Base-by-base conservation (phyloP, 2,329 filamentous ascomycete genomes). In the Rhexocercosporidium sp. region DNA sequence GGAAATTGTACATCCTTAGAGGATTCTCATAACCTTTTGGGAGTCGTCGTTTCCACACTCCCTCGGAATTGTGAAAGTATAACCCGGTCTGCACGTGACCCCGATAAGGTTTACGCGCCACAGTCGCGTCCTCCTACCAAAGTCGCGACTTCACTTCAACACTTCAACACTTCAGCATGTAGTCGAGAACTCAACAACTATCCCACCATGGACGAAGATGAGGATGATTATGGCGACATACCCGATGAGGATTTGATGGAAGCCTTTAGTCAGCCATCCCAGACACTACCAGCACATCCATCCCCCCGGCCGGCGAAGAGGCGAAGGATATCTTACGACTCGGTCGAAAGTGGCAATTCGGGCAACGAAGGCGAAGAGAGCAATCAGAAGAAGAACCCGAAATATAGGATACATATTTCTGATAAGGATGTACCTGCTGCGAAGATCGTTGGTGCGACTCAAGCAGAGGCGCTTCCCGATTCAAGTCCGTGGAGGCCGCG, bases 181-280 rank as follows among this genome's bases (percentile, higher is more conserved):
- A 11, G 1, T 39, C 34, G 4, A 39, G 12, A 37, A 25, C 22
- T 51, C 29, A 44, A 25, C 65, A 27, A 54, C 59, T 34, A 67
- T 62, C 18, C 34, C 47, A 56, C 20, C 22, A 63, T 63, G 61
- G 61, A 46, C 25, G 47, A 54, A 27, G 74, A 86, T 67, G 83
- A 80, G 67, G 87, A 91, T 71, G 87, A 90, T 54, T 91, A 88
- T 74, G 88, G 88, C 66, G 88, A 88, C 69, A 84, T 91, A 62
- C 84, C 86, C 62, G 90, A 92, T 68, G 89, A 90, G 73, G 89
- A 90, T 71, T 80, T 92, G 66, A 82, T 91, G 53, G 80, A 84
- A 41, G 89, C 85, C 7, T 82, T 88, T 25, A 88, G 85, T 44
- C 85, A 89, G 69, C 60, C 73, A 9, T 74, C 73, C 2, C 70